Evolutionary conservation across 208 protist species (phyloP), one percentile per base, ranked within the genome.

Genomic region (Kentomonas sorsogonicus): DNA sequence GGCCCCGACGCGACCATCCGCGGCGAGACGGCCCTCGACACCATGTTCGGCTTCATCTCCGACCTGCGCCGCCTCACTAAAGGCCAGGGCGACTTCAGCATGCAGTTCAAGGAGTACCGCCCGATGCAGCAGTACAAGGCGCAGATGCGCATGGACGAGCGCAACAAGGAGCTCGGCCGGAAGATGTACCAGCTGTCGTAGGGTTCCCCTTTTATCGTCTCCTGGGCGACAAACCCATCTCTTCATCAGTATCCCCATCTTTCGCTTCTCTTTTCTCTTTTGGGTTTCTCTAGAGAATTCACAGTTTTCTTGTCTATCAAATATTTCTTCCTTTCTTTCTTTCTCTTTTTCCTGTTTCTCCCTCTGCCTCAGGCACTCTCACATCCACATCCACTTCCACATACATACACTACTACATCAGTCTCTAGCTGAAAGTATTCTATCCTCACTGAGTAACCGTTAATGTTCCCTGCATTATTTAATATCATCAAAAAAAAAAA

Each of bases 11-110:
- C 86, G 16, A 72, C 87, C 38, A 94, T 96, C 54, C 86, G 74
- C 48, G 90, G 90, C 31, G 90, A 96, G 62, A 93, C 89, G 20
- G 88, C 91, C 15, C 57, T 96, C 39, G 86, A 93, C 69, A 94
- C 84, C 13, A 96, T 96, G 91, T 96, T 95, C 54, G 91, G 91
- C 38, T 96, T 96, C 67, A 96, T 96, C 57, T 89, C 81, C 18
- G 86, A 96, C 66, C 85, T 96, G 3, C 81, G 91, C 22, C 67
- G 83, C n/a, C 77, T 94, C 15, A 96, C 91, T 15, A 95, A 94
- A 59, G 91, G 91, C 13, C 85, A 93, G 66, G 91, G 91, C 25
- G 91, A 94, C 60, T 96, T 96, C 66, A 86, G 84, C 60, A 95
- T 96, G 91, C 83, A 96, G 58, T 96, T 94, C 65, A 86, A 81